A percentile compares a stretch with the other conserved stretches of the same genome.
Evolutionary conservation across 1,284 basidiomycete genomes (phyloP).

Genomic region (Polyporus tsugae): DNA sequence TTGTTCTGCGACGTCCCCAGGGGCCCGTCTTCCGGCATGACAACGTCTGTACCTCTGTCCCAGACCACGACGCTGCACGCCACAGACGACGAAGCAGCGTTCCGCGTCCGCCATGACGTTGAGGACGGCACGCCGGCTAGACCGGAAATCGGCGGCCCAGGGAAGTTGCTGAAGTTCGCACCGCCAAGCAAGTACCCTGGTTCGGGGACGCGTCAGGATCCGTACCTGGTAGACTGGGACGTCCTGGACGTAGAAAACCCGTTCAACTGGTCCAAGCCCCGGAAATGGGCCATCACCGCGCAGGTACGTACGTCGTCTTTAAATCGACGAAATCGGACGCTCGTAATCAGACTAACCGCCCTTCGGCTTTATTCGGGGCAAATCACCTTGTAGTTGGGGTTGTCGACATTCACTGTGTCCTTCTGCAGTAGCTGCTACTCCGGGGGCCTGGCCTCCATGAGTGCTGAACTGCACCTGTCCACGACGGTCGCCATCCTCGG

Average conservation of each 20-base stretch:
- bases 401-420: slow-evolving; percentile 64
- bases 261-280: slow-evolving; percentile 63
- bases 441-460: slow-evolving; percentile 59
- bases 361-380: slow-evolving; percentile 46
- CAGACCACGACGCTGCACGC: slow-evolving; percentile 31
- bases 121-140: not conserved
- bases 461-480: slow-evolving; percentile 57
- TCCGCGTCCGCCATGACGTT: not conserved
- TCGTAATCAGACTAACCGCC: not conserved
- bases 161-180: slow-evolving; percentile 5
- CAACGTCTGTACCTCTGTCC: slow-evolving; percentile 26
- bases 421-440: slow-evolving; percentile 69
- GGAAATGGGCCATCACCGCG: slow-evolving; percentile 62
- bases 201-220: slow-evolving; percentile 56
- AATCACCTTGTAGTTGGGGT: slow-evolving; percentile 40
- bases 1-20: not conserved
- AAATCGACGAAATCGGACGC: not conserved
- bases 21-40: not conserved
- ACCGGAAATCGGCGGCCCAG: not conserved
- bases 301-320: slow-evolving; percentile 48
- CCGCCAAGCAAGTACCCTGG: slow-evolving; percentile 43
- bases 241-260: slow-evolving; percentile 65
- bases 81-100: slow-evolving; percentile 20
- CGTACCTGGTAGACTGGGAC: slow-evolving; percentile 66
- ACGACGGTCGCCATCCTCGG: slow-evolving; percentile 65